Conservation (phyloP, 169 alveolate species). For the Plasmodium berghei region DNA sequence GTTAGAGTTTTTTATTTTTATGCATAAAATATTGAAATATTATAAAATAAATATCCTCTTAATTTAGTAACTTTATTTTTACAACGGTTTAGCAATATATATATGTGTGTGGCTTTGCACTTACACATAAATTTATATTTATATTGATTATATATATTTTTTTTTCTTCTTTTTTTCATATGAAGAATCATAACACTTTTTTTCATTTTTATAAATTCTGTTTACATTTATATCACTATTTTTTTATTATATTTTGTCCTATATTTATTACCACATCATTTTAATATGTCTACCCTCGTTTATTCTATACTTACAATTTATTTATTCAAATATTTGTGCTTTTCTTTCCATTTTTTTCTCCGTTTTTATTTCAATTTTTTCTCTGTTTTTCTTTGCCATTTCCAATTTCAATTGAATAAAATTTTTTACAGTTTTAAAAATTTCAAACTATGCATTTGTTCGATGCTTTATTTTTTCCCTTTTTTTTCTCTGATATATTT, state of each 20-base stretch:
- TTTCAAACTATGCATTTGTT: too few species aligned
- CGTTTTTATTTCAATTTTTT: neutral
- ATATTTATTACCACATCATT: slow-evolving; percentile 14
- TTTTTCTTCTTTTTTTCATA: too few species aligned
- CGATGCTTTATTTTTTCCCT: neutral
- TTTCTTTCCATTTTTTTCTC: neutral
- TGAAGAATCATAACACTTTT: too few species aligned
- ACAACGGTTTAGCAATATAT: too few species aligned
- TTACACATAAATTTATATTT: slow-evolving; percentile 1
- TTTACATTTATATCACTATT: slow-evolving; percentile 8
- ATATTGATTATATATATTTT: neutral
- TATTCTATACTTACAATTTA: neutral
- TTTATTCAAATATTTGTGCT: neutral
- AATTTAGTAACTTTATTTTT: too few species aligned
- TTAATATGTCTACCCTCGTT: slow-evolving; percentile 8
- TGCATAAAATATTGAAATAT: too few species aligned
- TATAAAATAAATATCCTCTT: too few species aligned
- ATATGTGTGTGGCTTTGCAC: neutral
- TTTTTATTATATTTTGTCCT: slow-evolving; percentile 42
- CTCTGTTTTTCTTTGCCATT: neutral
- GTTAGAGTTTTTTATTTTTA: too few species aligned
- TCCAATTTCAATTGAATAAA: too few species aligned
- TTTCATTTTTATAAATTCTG: neutral
- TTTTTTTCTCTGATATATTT: neutral
- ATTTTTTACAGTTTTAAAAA: too few species aligned